Percentiles rank a stretch among this genome's conserved stretches.
Evolutionary conservation across 257 asterid genomes (phyloP).

Genomic region (Nicotiana attenuata): DNA sequence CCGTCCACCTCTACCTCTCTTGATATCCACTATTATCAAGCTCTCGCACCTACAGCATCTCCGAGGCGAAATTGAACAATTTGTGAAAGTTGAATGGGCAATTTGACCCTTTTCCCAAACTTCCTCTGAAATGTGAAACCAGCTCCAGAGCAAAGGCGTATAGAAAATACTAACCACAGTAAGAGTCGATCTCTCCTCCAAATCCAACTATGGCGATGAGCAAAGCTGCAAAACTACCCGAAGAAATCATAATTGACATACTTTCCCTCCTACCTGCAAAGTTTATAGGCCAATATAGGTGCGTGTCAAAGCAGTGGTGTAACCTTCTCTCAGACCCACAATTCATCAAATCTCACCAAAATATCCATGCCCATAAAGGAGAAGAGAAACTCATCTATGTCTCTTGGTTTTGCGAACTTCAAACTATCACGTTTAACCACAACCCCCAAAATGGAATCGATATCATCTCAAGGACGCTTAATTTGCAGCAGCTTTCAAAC

Average conservation of each 20-base stretch:
- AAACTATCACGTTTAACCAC: neutral
- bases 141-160: too few relatives aligned
- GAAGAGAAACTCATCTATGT: slow-evolving; percentile 17
- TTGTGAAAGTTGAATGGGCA: too few relatives aligned
- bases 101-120: too few relatives aligned
- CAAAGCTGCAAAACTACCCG: slow-evolving; percentile 9
- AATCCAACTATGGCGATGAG: neutral
- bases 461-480: neutral
- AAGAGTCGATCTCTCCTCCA: too few relatives aligned
- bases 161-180: too few relatives aligned
- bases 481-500: neutral
- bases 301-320: slow-evolving; percentile 27
- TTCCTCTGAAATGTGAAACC: too few relatives aligned
- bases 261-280: slow-evolving; percentile 24
- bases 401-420: neutral
- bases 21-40: too few relatives aligned
- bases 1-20: too few relatives aligned
- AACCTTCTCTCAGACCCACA: slow-evolving; percentile 20
- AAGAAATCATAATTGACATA: slow-evolving; percentile 24
- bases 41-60: too few relatives aligned
- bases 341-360: slow-evolving; percentile 25
- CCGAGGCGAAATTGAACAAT: too few relatives aligned
- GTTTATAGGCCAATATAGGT: slow-evolving; percentile 31
- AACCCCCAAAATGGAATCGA: neutral
- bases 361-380: slow-evolving; percentile 5